phyloP scores from a whole-genome alignment of 768 basidiomycete species.

The Boletus rubescentipes region DNA sequence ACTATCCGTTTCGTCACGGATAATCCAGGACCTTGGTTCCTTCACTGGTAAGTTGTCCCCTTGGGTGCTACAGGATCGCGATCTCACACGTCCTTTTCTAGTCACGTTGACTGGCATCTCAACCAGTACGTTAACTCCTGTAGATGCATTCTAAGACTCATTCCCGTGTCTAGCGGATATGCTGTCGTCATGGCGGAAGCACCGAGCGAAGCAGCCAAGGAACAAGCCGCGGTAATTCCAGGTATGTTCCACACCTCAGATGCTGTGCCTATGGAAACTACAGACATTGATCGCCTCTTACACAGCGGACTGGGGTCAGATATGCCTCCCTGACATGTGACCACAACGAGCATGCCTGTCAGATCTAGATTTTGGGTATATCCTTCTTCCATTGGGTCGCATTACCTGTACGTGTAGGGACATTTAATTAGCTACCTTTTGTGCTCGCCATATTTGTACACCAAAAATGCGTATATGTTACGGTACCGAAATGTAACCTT shows the following conservation, averaged over 20 bases:
- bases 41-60: slow-evolving; percentile 37
- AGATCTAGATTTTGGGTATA: neutral
- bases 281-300: neutral
- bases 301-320: slow-evolving; percentile 20
- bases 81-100: slow-evolving; percentile 5
- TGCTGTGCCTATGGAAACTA: too few relatives aligned
- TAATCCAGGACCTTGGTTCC: slow-evolving; percentile 64
- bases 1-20: slow-evolving; percentile 62
- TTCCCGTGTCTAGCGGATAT: slow-evolving; percentile 18
- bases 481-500: too few relatives aligned
- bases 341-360: neutral
- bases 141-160: neutral
- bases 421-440: neutral
- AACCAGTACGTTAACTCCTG: slow-evolving; percentile 16
- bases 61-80: neutral
- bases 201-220: neutral
- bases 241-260: slow-evolving; percentile 6
- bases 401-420: too few relatives aligned
- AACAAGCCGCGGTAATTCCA: slow-evolving; percentile 20
- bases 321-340: slow-evolving; percentile 13
- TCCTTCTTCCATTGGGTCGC: too few relatives aligned
- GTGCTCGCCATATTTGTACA: too few relatives aligned
- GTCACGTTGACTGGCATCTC: slow-evolving; percentile 35
- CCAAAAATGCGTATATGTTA: too few relatives aligned
- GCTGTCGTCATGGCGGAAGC: slow-evolving; percentile 32